Base-by-base conservation (phyloP, 805 yeast species). In the Saccharomyces jurei region DNA sequence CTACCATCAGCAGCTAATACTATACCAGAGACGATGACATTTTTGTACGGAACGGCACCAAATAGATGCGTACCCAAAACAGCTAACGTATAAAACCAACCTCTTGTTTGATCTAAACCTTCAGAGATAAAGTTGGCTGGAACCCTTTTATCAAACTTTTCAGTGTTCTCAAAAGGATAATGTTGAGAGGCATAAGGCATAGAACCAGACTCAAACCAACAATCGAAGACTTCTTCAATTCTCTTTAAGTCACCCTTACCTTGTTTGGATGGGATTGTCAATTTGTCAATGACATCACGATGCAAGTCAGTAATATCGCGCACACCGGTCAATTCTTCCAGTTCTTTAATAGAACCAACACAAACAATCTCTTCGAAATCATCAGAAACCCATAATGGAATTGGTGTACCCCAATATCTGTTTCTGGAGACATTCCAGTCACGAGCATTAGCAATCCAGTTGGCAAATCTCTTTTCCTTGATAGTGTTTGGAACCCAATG, bases 361-460 rank as follows among this genome's bases (percentile, higher is more conserved):
- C 97, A 94, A 46, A 94, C 92, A 60, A 92, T 74, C 76, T 94
- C 99, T 74, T 88, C 86, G 62, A 78, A 82, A 71, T 94, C 99
- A 21, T 91, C 98, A 62, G 91, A 83, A 52, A 83, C 96, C 99
- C 99, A 94, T 68, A 94, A 76, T 58, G 99, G 99, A 64, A 94
- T 84, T 57, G 99, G 99, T 30, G 98, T 94, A 77, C 99, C 99
- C 99, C 99, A 94, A 75, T 94, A 94, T 75, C 99, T 82, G 79
- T 92, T 92, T 81, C 99, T 87, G 27, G 97, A 90, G 59, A 94
- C 81, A 70, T 94, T 94, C 99, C 99, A 94, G 74, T 94, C 99
- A 74, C 99, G 88, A 51, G 99, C 99, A 67, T 91, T 92, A 63
- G 94, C 89, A 71, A 94, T 87, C 99, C 99, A 94, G 78, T 92